Conservation (phyloP, 441 rosid genomes). For the Raphanus hybrid region DNA sequence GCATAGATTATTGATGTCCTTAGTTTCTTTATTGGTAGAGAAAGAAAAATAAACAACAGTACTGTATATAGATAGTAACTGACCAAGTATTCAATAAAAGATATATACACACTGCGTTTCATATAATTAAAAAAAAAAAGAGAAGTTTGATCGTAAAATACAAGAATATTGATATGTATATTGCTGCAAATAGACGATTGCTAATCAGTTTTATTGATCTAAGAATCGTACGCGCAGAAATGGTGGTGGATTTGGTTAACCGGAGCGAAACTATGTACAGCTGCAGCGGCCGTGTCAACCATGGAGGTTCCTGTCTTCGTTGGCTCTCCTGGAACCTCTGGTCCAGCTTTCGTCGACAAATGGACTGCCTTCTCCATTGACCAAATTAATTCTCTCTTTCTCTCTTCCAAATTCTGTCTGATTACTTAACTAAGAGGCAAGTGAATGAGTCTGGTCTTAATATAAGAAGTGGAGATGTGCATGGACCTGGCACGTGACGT, state of each 20-base stretch:
- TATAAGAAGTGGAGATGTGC: conserved; percentile 12
- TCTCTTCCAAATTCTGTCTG: background rate
- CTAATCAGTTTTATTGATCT: too few relatives aligned
- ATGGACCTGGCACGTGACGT: conserved; percentile 33
- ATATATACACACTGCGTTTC: too few relatives aligned
- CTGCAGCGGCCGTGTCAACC: conserved; percentile 63
- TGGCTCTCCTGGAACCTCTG: conserved; percentile 64
- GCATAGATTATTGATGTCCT: too few relatives aligned
- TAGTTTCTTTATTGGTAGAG: too few relatives aligned
- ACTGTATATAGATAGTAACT: too few relatives aligned
- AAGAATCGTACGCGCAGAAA: conserved; percentile 70
- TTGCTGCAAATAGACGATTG: too few relatives aligned
- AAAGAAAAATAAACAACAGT: too few relatives aligned
- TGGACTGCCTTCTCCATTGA: conserved; percentile 36
- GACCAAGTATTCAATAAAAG: too few relatives aligned
- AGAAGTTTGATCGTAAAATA: background rate
- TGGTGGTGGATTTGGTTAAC: conserved; percentile 75
- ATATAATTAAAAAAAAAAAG: too few relatives aligned
- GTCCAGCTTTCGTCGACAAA: conserved; percentile 44
- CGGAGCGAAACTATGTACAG: conserved; percentile 68
- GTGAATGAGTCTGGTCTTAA: conserved; percentile 17
- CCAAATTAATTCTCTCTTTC: background rate
- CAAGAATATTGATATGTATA: too few relatives aligned
- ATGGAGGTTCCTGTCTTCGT: conserved; percentile 54
- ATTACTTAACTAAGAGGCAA: background rate